Evolutionary conservation across 352 stramenopile genomes (phyloP), one percentile per base, ranked within the genome.

Genomic region (Phytophthora fragariae): DNA sequence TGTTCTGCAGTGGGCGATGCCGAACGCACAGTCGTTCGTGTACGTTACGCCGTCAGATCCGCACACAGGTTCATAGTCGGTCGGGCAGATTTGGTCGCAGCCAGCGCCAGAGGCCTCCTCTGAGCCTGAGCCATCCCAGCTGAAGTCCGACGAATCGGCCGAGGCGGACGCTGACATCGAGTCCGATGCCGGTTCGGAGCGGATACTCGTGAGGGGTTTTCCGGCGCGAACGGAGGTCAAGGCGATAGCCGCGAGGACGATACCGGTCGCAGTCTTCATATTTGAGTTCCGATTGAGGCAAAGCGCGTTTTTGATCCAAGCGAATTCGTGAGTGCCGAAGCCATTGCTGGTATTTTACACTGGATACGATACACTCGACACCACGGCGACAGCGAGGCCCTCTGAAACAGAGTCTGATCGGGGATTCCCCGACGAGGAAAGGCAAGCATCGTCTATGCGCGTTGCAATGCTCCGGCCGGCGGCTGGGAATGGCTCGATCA

Each of bases 11-110:
- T 69, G 70, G 10, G 70, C 70, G 35, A 72, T 70, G 57, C 58
- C 62, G 21, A 75, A 72, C 3, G 60, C 56, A 21, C 62, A 72
- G 59, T 72, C 72, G 46, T 72, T 79, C 27, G 59, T 46, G 46
- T 75, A 75, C 10, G 72, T 75, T 41, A 72, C 72, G 46, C 57
- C 72, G 37, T 86, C 68, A 15, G 73, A 82, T n/a, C 79, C 79
- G 19, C 79, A 86, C 1, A 86, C 69, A 8, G 72, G 66, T 5
- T 73, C 53, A 27, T 75, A 70, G 8, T 67, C 46, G 15, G 69
- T 73, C 24, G 65, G 54, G 62, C 76, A 86, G 62, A 81, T 70
- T 44, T 47, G 21, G 33, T 70, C 60, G 37, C 70, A 57, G 66
- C 60, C 60, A 17, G 41, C 57, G 66, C 72, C 39, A 67, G 39